Percentiles rank a stretch among this genome's conserved stretches.
Conservation (phyloP, 352 stramenopile genomes). For the Globisporangium middletonii region DNA sequence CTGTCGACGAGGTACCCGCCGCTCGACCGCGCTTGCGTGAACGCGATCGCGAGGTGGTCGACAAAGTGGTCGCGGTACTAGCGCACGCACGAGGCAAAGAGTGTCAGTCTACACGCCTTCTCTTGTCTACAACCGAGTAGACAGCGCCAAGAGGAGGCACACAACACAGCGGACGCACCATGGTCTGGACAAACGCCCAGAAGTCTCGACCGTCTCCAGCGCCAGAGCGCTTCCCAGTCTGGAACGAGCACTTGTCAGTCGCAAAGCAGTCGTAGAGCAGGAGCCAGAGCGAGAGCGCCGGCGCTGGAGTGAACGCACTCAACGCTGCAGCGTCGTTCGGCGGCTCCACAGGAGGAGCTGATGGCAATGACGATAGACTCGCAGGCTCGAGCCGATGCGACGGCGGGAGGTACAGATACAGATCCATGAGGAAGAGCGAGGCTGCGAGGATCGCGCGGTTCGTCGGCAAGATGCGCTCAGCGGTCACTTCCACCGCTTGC, state of each 20-base stretch:
- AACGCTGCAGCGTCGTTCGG: background rate
- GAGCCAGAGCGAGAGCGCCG: conserved; percentile 61
- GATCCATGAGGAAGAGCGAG: conserved; percentile 69
- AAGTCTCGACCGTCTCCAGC: conserved; percentile 30
- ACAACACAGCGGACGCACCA: conserved; percentile 14
- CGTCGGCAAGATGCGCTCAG: conserved; percentile 18
- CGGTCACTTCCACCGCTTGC: conserved; percentile 4
- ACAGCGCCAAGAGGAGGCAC: background rate
- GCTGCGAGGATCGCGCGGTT: conserved; percentile 44
- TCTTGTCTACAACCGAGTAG: too few species aligned
- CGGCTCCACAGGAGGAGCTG: background rate
- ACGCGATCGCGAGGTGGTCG: conserved; percentile 31
- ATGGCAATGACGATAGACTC: too few species aligned
- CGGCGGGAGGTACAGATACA: conserved; percentile 61
- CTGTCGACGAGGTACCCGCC: conserved; percentile 31
- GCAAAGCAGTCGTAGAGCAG: conserved; percentile 36
- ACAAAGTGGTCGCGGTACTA: conserved; percentile 25
- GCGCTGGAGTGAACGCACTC: conserved; percentile 2
- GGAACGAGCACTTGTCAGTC: conserved; percentile 14
- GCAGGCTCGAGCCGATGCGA: conserved; percentile 31
- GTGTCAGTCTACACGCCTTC: background rate
- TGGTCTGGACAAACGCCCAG: conserved; percentile 50
- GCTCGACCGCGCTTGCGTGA: conserved; percentile 29
- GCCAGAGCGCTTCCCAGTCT: conserved; percentile 13
- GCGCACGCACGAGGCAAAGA: background rate